phyloP scores from a whole-genome alignment of 23 red algal genomes.

The Chondrus crispus region DNA sequence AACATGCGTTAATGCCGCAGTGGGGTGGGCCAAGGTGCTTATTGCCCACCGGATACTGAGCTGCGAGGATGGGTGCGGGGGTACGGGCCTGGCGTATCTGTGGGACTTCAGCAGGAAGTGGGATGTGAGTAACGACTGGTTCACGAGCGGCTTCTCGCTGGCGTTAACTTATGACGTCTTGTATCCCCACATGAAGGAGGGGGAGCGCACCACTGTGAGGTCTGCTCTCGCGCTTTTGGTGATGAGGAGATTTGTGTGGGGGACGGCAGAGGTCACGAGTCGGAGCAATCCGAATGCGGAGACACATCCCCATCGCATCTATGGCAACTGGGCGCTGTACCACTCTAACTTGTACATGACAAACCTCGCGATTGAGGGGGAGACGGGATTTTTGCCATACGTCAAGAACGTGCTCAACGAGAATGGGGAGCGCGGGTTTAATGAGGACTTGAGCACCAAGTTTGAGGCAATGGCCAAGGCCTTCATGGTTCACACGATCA shows the following conservation, averaged over 20 bases:
- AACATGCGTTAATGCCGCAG: slow-evolving; percentile 24
- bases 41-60: slow-evolving; percentile 41
- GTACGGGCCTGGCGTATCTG: background rate
- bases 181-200: background rate
- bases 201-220: slow-evolving; percentile 2
- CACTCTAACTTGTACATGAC: slow-evolving; percentile 61
- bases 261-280: background rate
- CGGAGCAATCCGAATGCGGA: slow-evolving; percentile 43
- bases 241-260: slow-evolving; percentile 47
- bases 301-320: slow-evolving; percentile 51
- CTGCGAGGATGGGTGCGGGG: background rate
- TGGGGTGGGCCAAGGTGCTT: slow-evolving; percentile 54
- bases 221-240: slow-evolving; percentile 39
- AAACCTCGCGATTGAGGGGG: slow-evolving; percentile 53
- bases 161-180: slow-evolving; percentile 44
- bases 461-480: slow-evolving; percentile 27
- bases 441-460: slow-evolving; percentile 5
- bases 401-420: slow-evolving; percentile 5
- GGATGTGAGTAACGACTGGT: slow-evolving; percentile 64
- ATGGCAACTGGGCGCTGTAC: slow-evolving; percentile 55
- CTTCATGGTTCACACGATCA: slow-evolving; percentile 26
- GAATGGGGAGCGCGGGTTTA: slow-evolving; percentile 12
- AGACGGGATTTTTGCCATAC: slow-evolving; percentile 54
- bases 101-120: slow-evolving; percentile 15
- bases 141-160: slow-evolving; percentile 15